Evolutionary conservation across 495 filamentous ascomycete genomes (phyloP).

Genomic region (Penicillium simplicissimum): DNA sequence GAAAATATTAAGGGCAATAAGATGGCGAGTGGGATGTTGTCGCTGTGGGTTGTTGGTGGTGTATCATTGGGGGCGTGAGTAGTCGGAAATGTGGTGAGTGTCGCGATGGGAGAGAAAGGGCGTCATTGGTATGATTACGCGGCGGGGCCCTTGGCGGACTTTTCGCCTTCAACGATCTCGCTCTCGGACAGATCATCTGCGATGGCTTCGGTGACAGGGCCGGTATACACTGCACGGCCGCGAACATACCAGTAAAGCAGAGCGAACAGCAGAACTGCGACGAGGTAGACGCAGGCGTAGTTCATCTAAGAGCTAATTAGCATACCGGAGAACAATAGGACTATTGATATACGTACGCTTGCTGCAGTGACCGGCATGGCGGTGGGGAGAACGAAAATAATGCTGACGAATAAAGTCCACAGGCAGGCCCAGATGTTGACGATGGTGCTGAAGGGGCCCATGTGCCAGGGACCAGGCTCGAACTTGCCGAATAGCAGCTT

Average conservation of each 20-base stretch:
- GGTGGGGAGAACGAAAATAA: conserved; percentile 64
- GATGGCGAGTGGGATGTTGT: background rate
- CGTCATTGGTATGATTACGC: conserved; percentile 24
- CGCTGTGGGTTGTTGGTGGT: background rate
- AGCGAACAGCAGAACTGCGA: conserved; percentile 15
- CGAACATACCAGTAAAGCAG: conserved; percentile 21
- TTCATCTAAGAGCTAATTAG: conserved; percentile 38
- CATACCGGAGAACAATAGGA: background rate
- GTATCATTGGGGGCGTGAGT: background rate
- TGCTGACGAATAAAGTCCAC: conserved; percentile 61
- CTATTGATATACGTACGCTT: conserved; percentile 29
- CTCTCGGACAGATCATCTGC: conserved; percentile 18
- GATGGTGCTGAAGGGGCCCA: conserved; percentile 46
- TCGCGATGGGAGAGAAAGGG: conserved; percentile 15
- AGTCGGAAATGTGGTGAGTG: background rate
- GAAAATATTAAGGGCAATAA: background rate
- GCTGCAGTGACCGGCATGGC: conserved; percentile 50
- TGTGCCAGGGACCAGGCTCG: conserved; percentile 60
- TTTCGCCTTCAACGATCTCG: conserved; percentile 11
- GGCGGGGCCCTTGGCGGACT: conserved; percentile 12
- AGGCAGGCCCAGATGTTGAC: conserved; percentile 56
- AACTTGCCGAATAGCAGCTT: conserved; percentile 59
- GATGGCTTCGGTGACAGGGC: conserved; percentile 22
- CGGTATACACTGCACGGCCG: conserved; percentile 24
- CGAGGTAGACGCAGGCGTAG: conserved; percentile 32